Evolutionary conservation across 768 basidiomycete genomes (phyloP), one percentile per base, ranked within the genome.

Genomic region (Boletus pseudo-olivaceus): DNA sequence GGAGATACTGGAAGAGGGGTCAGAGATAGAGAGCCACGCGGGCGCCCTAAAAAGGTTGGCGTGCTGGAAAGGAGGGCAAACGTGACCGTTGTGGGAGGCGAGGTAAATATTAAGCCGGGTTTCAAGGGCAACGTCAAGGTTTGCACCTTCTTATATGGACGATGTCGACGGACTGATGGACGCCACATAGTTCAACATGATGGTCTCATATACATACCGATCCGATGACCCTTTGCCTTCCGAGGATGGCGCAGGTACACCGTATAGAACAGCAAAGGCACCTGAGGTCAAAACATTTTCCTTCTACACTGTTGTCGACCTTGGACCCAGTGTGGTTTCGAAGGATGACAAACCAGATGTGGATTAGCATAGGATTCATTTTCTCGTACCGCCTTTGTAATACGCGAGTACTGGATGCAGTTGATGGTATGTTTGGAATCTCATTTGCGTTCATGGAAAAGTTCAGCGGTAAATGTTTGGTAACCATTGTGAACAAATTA

Each of bases 191-290:
- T 94, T 94, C 69, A 94, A 94, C 62, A 87, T 98, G 83, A 81
- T 94, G 57, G 88, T 99, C 2, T 84, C 92, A 3, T 98, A 93
- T 70, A 96, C 93, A 0, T 99, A 98, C 68, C 83, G 89, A 33
- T 88, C 92, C 0, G 96, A 98, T 64, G 95, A 97, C 56, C 79
- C 85, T 23, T 77, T 82, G 3, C 81, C 83, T 14, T 80, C 83
- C 1, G 85, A 87, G 49, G 80, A 82, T 56, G 82, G 81, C 48
- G 80, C 80, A 26, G 75, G 62, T 47, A 75, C 72, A n/a, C 72
- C 70, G 9, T 74, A 74, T 15, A 73, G 77, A 39, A 72, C 76
- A n/a, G 67, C 72, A 45, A 82, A 82, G 57, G 67, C 72, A 1
- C 82, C 87, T 3, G 90, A 90, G 66, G 82, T 85, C 61, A 93